Percentiles rank a stretch among this genome's conserved stretches.
Conservation (phyloP, 2,329 filamentous ascomycete species). For the Colletotrichum sublineola region DNA sequence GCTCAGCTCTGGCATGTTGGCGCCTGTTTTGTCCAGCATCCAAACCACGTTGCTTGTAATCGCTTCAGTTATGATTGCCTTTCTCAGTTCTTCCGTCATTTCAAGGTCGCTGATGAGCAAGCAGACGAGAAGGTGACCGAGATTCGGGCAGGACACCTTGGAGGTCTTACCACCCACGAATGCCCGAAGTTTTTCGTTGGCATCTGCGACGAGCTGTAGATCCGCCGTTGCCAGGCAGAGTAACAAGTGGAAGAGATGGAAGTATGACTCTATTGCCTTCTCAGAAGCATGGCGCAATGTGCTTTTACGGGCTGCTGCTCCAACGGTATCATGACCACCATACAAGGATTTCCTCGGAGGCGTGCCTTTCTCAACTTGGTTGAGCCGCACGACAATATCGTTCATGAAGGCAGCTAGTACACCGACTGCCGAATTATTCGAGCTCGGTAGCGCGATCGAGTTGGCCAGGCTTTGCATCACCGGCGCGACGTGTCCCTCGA, state of each 20-base stretch:
- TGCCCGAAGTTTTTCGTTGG: constrained; percentile 55
- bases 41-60: constrained; percentile 65
- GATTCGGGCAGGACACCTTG: constrained; percentile 60
- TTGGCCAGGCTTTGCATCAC: constrained; percentile 46
- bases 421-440: constrained; percentile 44
- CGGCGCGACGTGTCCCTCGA: constrained; percentile 46
- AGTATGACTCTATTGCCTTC: constrained; percentile 66
- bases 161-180: constrained; percentile 56
- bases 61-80: constrained; percentile 61
- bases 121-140: constrained; percentile 62
- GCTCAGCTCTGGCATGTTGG: constrained; percentile 57
- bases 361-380: constrained; percentile 45
- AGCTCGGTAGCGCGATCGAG: constrained; percentile 43
- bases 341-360: background rate
- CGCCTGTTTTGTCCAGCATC: constrained; percentile 59
- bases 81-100: constrained; percentile 55
- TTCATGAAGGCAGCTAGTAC: constrained; percentile 64
- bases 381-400: constrained; percentile 63
- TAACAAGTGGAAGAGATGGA: constrained; percentile 64
- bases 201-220: constrained; percentile 51
- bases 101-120: constrained; percentile 60
- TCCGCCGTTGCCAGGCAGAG: constrained; percentile 60
- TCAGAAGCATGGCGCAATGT: constrained; percentile 62
- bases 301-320: constrained; percentile 47
- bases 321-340: background rate